These are phyloP conservation scores for Xylaria telfairii DNA, from an alignment of 495 filamentous ascomycete genomes.

Conservation along the genomic window DNA sequence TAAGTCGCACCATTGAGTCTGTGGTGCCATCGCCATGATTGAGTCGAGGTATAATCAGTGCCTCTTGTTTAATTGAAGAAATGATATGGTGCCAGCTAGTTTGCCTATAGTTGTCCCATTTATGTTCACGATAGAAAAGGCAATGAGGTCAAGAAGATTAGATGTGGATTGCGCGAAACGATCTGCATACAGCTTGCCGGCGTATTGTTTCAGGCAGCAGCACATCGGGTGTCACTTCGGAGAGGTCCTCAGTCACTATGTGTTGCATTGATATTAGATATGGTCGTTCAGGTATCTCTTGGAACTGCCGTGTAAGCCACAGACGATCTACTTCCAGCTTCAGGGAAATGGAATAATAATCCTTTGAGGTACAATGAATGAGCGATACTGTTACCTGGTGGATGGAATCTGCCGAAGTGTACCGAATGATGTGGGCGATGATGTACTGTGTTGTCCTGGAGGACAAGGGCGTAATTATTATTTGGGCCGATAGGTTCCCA, in stretches of 20 bases:
- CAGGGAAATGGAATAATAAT: background rate
- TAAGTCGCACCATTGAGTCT: slow-evolving; percentile 1
- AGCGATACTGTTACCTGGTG: background rate
- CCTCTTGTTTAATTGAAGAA: background rate
- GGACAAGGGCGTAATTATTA: too few species aligned
- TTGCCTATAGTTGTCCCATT: background rate
- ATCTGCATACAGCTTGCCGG: background rate
- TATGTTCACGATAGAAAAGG: background rate
- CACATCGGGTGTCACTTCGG: too few species aligned
- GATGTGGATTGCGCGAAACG: background rate
- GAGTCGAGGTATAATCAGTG: background rate
- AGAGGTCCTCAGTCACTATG: background rate
- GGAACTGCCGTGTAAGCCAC: background rate
- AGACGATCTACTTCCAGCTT: background rate
- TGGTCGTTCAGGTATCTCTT: background rate
- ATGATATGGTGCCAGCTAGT: background rate
- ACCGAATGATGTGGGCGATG: too few species aligned
- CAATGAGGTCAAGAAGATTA: background rate
- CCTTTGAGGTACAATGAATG: background rate
- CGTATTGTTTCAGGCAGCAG: background rate
- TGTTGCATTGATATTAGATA: background rate
- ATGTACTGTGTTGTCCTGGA: too few species aligned
- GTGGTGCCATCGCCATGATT: background rate
- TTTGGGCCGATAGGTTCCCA: too few species aligned
- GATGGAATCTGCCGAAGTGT: background rate